Percentiles rank a stretch among this genome's conserved stretches.
Conservation (phyloP, 2,329 filamentous ascomycete species). For the Triangularia verruculosa region DNA sequence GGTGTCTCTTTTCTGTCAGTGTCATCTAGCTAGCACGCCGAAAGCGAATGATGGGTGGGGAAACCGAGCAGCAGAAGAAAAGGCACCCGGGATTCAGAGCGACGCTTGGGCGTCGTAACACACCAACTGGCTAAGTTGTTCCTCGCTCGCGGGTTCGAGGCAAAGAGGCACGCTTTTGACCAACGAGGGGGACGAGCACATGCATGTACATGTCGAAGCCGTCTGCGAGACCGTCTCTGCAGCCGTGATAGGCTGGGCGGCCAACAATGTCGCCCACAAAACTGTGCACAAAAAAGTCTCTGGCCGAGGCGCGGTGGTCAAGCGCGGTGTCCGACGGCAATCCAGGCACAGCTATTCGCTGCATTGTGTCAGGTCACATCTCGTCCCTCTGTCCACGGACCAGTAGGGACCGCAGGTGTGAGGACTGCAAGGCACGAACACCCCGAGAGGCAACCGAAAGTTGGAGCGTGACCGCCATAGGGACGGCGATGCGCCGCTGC, state of each 20-base stretch:
- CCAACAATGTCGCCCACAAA: conserved; percentile 22
- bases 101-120: conserved; percentile 13
- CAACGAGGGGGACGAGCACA: conserved; percentile 23
- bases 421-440: conserved; percentile 28
- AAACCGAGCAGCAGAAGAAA: conserved; percentile 19
- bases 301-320: conserved; percentile 19
- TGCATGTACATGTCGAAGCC: conserved; percentile 23
- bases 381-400: conserved; percentile 9
- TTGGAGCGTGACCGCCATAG: background rate
- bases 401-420: conserved; percentile 25
- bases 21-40: background rate
- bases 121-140: conserved; percentile 18
- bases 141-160: conserved; percentile 16
- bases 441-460: conserved; percentile 25
- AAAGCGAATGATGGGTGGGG: conserved; percentile 13
- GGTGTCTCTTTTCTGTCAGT: background rate
- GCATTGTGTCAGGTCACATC: conserved; percentile 23
- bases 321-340: conserved; percentile 23
- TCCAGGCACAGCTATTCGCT: conserved; percentile 28
- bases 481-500: background rate
- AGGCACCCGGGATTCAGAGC: conserved; percentile 2
- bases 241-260: conserved; percentile 26
- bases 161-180: conserved; percentile 14
- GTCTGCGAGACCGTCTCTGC: conserved; percentile 17
- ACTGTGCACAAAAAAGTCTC: conserved; percentile 18